Conservation (phyloP, 2,329 filamentous ascomycete species). For the Geosmithia flava region DNA sequence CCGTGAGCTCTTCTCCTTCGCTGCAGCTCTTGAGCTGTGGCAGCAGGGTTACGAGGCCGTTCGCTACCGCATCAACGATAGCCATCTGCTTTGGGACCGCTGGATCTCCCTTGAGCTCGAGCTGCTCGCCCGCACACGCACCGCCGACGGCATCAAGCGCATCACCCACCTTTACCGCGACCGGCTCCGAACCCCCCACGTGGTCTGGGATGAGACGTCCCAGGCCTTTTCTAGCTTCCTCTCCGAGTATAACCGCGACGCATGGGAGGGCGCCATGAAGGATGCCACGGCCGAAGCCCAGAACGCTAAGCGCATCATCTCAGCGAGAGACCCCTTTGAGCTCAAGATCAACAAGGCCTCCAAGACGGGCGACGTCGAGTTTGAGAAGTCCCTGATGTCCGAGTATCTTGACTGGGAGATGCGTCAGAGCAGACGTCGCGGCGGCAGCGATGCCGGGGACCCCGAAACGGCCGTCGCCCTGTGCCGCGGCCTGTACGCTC, state of each 20-base stretch:
- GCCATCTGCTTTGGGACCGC: slow-evolving; percentile 67
- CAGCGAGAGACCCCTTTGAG: slow-evolving; percentile 55
- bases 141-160: slow-evolving; percentile 45
- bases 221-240: slow-evolving; percentile 65
- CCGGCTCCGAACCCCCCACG: slow-evolving; percentile 60
- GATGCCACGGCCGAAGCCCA: slow-evolving; percentile 51
- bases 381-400: slow-evolving; percentile 36
- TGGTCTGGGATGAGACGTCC: slow-evolving; percentile 63
- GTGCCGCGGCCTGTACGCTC: slow-evolving; percentile 59
- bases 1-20: slow-evolving; percentile 59
- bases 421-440: slow-evolving; percentile 33
- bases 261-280: slow-evolving; percentile 66
- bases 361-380: slow-evolving; percentile 41
- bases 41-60: slow-evolving; percentile 60
- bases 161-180: slow-evolving; percentile 59
- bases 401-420: slow-evolving; percentile 85
- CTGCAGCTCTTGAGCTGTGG: slow-evolving; percentile 55
- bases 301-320: slow-evolving; percentile 49
- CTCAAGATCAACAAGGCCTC: slow-evolving; percentile 48
- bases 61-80: slow-evolving; percentile 63
- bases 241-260: slow-evolving; percentile 54
- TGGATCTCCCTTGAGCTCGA: slow-evolving; percentile 63
- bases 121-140: slow-evolving; percentile 44
- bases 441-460: slow-evolving; percentile 26
- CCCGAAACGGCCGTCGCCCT: slow-evolving; percentile 33